Conservation (phyloP, 2,329 filamentous ascomycete species). For the Hypoxylon rubiginosum region DNA sequence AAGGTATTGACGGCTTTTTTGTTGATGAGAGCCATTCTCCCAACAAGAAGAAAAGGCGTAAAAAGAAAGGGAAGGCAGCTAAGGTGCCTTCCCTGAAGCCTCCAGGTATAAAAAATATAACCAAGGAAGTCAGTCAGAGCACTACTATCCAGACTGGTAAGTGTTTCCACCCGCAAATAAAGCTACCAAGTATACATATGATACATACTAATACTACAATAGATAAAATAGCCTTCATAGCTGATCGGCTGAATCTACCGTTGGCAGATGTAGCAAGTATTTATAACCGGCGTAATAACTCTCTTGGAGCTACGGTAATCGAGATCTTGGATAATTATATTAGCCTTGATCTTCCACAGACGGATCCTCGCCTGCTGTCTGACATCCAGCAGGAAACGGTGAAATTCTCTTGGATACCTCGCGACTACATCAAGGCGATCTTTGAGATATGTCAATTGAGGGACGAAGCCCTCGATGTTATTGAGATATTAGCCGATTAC, state of each 20-base stretch:
- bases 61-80: slow-evolving; percentile 47
- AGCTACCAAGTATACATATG: background rate
- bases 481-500: slow-evolving; percentile 58
- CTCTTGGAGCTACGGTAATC: slow-evolving; percentile 57
- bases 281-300: slow-evolving; percentile 57
- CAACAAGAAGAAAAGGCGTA: slow-evolving; percentile 56
- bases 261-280: slow-evolving; percentile 58
- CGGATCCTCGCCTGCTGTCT: slow-evolving; percentile 50
- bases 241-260: slow-evolving; percentile 59
- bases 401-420: slow-evolving; percentile 59
- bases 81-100: slow-evolving; percentile 32
- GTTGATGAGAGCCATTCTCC: slow-evolving; percentile 63
- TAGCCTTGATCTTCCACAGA: slow-evolving; percentile 53
- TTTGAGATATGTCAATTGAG: slow-evolving; percentile 56
- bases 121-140: slow-evolving; percentile 23
- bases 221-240: slow-evolving; percentile 61
- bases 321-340: slow-evolving; percentile 61
- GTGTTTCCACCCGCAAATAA: slow-evolving; percentile 14
- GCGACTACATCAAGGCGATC: slow-evolving; percentile 58
- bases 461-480: slow-evolving; percentile 55
- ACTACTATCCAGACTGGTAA: slow-evolving; percentile 42
- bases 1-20: slow-evolving; percentile 87
- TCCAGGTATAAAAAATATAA: slow-evolving; percentile 9
- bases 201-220: slow-evolving; percentile 24
- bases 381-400: slow-evolving; percentile 53